Base-by-base conservation (phyloP, 768 basidiomycete species). In the Termitomyces sp. region DNA sequence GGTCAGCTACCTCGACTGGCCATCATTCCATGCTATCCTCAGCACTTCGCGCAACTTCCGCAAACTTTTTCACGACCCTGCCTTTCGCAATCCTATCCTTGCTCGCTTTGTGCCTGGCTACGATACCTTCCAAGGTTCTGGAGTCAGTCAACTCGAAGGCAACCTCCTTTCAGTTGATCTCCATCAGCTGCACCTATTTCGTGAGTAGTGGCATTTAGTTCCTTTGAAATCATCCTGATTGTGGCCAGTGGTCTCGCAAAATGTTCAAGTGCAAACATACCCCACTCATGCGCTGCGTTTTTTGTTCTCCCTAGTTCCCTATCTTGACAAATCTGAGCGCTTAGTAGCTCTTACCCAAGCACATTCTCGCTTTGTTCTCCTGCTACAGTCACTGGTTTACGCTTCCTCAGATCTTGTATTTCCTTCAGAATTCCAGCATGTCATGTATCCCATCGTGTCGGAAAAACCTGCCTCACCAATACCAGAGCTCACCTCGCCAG, bases 361-460 rank as follows among this genome's bases (percentile, higher is more conserved):
- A 3, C 88, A 92, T 65, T 87, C 90, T 14, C 83, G 89, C 10
- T 83, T 89, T 62, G 85, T 90, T 22, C 79, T 92, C 18, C 74
- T 90, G 18, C 72, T 92, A 3, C 90, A 92, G 62, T 82, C 88
- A 2, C 71, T 90, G 44, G 83, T 85, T 0, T 84, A 92, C 65
- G 85, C 85, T 57, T 83, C 85, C 0, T 53, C 43, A 10, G 66
- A 70, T 22, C 64, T 76, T 6, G 75, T 82, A 14, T 65, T 81
- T 6, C 76, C 77, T 10, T 65, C 73, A 14, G 83, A 84, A 55
- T 70, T 70, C 14, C 16, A 32, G 3, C 58, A 57, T 57, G 32
- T 30, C 10, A 26, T 40, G 7, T 50, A 48, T 54, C 24, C 52
- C 7, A 28, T 24, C 16, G 14, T 60, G 10, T 79, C 81, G 50